Percentiles rank a stretch among this genome's conserved stretches.
These are phyloP conservation scores for Trichoderma asperelloides DNA, from an alignment of 495 filamentous ascomycete genomes.

Conservation along the genomic window DNA sequence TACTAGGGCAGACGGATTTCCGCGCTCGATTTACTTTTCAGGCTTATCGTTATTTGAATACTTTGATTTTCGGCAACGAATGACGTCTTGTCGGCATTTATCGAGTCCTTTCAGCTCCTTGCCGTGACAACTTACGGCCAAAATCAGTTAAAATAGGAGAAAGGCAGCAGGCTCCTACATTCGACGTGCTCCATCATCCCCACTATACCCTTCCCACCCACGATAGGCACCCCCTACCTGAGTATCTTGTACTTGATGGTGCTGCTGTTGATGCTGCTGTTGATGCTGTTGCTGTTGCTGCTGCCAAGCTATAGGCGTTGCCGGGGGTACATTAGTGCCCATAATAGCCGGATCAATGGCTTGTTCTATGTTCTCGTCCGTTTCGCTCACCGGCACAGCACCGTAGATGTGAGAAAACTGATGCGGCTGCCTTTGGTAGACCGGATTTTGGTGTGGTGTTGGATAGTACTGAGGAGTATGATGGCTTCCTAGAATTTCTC, in stretches of 20 bases:
- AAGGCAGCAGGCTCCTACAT: neutral
- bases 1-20: neutral
- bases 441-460: slow-evolving; percentile 21
- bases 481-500: slow-evolving; percentile 25
- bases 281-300: neutral
- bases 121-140: neutral
- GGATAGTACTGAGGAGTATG: slow-evolving; percentile 22
- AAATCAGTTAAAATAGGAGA: neutral
- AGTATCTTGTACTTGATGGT: neutral
- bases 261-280: neutral
- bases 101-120: neutral
- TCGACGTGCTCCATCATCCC: neutral
- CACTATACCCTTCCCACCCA: neutral
- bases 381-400: slow-evolving; percentile 9
- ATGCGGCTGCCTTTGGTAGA: slow-evolving; percentile 27
- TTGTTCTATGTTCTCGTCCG: slow-evolving; percentile 2
- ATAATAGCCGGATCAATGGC: neutral
- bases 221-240: neutral
- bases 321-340: neutral
- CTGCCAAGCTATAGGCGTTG: neutral
- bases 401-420: neutral
- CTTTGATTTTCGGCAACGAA: neutral
- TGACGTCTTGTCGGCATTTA: neutral
- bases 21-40: neutral
- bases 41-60: neutral